Evolutionary conservation across 139 green algal genomes (phyloP).

Genomic region (Nannochloris sp.): DNA sequence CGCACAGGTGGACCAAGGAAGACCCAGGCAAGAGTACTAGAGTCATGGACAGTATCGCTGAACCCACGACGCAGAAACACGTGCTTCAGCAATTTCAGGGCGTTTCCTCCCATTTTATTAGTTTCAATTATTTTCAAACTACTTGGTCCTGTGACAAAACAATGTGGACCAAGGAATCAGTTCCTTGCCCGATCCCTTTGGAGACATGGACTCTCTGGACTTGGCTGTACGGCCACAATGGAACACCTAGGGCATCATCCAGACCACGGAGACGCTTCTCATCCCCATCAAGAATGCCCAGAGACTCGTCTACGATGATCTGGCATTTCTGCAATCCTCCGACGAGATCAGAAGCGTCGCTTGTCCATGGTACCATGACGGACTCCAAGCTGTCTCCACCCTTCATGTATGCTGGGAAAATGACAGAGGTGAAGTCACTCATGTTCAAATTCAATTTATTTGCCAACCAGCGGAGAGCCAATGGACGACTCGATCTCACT

Average conservation of each 20-base stretch:
- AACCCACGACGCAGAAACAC: not conserved
- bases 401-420: constrained; percentile 15
- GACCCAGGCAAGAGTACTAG: constrained; percentile 18
- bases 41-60: not conserved
- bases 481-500: constrained; percentile 52
- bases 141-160: not conserved
- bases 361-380: constrained; percentile 9
- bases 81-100: not conserved
- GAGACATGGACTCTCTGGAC: not conserved
- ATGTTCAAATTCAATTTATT: constrained; percentile 36
- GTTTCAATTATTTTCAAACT: not conserved
- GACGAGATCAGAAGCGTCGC: constrained; percentile 5
- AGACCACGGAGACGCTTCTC: not conserved
- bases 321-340: constrained; percentile 1
- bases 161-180: not conserved
- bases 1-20: constrained; percentile 35
- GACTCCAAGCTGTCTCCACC: not conserved
- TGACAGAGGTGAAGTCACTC: constrained; percentile 34
- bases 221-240: not conserved
- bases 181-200: no score
- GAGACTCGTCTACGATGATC: not conserved
- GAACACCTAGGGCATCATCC: not conserved
- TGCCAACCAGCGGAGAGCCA: constrained; percentile 68
- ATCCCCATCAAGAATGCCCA: not conserved
- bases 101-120: not conserved